Percentiles rank a stretch among this genome's conserved stretches.
These are phyloP conservation scores for Fusarium subtropicale DNA, from an alignment of 2,329 filamentous ascomycete species.

Conservation along the genomic window DNA sequence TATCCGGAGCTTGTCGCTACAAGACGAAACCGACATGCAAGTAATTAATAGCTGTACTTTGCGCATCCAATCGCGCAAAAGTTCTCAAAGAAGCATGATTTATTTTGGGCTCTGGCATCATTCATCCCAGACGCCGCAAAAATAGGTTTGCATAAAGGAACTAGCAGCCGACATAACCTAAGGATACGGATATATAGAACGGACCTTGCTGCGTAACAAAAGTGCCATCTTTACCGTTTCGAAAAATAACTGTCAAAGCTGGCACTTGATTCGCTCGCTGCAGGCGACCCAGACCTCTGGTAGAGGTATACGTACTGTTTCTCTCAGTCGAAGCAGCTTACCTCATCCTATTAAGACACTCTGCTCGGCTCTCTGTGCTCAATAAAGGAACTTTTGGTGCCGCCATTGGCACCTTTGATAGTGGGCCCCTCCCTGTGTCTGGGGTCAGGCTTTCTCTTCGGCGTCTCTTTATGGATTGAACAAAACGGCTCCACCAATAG, in stretches of 20 bases:
- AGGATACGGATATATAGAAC: slow-evolving; percentile 9
- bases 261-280: slow-evolving; percentile 25
- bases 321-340: slow-evolving; percentile 13
- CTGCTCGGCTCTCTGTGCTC: neutral
- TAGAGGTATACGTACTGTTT: slow-evolving; percentile 20
- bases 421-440: slow-evolving; percentile 37
- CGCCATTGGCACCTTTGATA: slow-evolving; percentile 48
- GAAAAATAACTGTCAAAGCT: slow-evolving; percentile 2
- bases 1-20: slow-evolving; percentile 24
- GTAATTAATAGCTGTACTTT: neutral
- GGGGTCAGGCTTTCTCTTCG: slow-evolving; percentile 25
- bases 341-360: slow-evolving; percentile 17
- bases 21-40: slow-evolving; percentile 19
- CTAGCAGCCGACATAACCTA: slow-evolving; percentile 6
- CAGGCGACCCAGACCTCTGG: slow-evolving; percentile 33
- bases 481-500: slow-evolving; percentile 17
- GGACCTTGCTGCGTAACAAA: slow-evolving; percentile 22
- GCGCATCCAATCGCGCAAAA: slow-evolving; percentile 18
- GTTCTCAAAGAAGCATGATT: slow-evolving; percentile 7
- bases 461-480: slow-evolving; percentile 19
- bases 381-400: slow-evolving; percentile 47
- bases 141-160: neutral
- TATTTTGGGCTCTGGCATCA: slow-evolving; percentile 6
- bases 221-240: slow-evolving; percentile 20
- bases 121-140: slow-evolving; percentile 24